These are phyloP conservation scores for Canna indica DNA, from an alignment of 176 grass and related monocot species.

Conservation along the genomic window DNA sequence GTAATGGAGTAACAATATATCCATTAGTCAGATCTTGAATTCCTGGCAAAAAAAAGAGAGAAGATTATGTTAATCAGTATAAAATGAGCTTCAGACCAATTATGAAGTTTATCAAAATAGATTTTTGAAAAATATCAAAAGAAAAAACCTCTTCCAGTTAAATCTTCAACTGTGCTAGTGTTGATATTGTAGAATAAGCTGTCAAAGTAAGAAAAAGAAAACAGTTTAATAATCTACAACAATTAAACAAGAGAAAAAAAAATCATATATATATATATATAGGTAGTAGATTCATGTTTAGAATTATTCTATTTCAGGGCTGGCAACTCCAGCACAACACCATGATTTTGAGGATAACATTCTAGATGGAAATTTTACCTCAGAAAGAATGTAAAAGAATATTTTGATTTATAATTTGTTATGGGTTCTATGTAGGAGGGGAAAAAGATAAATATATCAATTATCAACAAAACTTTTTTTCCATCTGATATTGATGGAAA, in stretches of 20 bases:
- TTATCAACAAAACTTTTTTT: too few species aligned
- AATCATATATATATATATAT: not conserved
- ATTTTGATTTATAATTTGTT: not conserved
- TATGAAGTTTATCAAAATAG: conserved; percentile 8
- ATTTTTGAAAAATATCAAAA: conserved; percentile 5
- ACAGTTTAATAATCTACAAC: not conserved
- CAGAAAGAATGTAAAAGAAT: not conserved
- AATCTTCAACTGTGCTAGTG: conserved; percentile 74
- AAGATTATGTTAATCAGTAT: conserved; percentile 20
- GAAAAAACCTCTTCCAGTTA: conserved; percentile 68
- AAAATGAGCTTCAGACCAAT: not conserved
- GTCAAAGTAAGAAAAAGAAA: conserved; percentile 17
- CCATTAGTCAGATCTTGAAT: conserved; percentile 61
- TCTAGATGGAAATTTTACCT: not conserved
- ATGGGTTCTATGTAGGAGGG: not conserved
- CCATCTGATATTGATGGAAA: too few species aligned
- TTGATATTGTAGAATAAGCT: conserved; percentile 96
- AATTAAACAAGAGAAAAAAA: not conserved
- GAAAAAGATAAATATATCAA: not conserved
- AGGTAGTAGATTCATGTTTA: not conserved
- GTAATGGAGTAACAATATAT: conserved; percentile 78
- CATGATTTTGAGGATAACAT: not conserved
- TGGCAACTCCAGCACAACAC: not conserved
- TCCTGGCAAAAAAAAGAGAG: conserved; percentile 58
- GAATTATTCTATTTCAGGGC: not conserved